phyloP scores from a whole-genome alignment of 441 rosid species.

The Populus hybrid region DNA sequence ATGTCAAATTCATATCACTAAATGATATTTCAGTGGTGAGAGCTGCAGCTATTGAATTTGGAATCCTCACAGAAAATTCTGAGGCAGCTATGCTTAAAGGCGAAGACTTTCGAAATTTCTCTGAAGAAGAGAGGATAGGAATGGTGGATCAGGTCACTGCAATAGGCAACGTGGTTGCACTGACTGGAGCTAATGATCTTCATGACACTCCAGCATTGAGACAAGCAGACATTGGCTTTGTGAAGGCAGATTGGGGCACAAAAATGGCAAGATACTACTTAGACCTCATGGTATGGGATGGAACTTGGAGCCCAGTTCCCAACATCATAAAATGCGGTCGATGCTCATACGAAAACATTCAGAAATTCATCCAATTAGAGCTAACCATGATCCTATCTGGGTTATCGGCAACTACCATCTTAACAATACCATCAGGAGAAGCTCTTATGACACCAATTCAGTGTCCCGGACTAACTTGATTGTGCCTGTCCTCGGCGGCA shows the following conservation, averaged over 20 bases:
- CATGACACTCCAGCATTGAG: not conserved
- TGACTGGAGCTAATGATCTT: not conserved
- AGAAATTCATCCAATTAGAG: not conserved
- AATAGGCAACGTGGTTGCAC: not conserved
- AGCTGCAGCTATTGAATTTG: not conserved
- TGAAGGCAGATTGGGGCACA: not conserved
- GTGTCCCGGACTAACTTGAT: not conserved
- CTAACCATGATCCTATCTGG: not conserved
- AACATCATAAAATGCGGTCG: not conserved
- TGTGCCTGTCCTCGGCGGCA: not conserved
- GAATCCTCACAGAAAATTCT: not conserved
- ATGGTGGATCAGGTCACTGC: not conserved
- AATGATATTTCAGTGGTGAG: not conserved
- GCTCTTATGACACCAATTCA: not conserved
- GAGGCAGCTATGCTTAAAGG: not conserved
- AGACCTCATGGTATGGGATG: not conserved
- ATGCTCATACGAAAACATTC: not conserved
- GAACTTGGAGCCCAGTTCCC: not conserved
- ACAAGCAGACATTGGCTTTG: not conserved
- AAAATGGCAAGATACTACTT: not conserved
- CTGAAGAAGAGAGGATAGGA: not conserved
- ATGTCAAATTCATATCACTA: not conserved
- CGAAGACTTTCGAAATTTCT: not conserved
- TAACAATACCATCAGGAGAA: not conserved
- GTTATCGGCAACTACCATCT: not conserved